Evolutionary conservation across 73 alveolate genomes (phyloP).

Genomic region (Blepharisma japonicum): DNA sequence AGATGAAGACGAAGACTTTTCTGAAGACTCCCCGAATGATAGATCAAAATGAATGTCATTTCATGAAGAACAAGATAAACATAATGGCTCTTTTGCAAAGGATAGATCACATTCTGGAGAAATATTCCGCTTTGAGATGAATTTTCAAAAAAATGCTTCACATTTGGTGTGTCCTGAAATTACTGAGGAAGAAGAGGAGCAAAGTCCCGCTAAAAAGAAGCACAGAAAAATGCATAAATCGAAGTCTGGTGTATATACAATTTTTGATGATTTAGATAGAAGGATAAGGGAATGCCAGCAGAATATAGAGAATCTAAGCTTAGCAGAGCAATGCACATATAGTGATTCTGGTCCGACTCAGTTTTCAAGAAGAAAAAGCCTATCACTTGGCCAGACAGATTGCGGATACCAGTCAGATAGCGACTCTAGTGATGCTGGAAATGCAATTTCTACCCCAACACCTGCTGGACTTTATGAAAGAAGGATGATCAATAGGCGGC

Average conservation of each 20-base stretch:
- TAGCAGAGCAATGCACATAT: neutral
- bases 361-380: neutral
- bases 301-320: neutral
- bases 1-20: neutral
- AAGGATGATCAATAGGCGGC: neutral
- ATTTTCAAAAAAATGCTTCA: neutral
- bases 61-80: neutral
- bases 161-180: neutral
- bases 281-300: neutral
- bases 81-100: neutral
- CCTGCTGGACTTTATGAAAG: neutral
- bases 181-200: neutral
- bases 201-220: neutral
- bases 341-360: neutral
- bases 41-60: neutral
- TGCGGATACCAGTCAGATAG: neutral
- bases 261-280: conserved; percentile 3
- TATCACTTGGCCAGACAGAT: neutral
- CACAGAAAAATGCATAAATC: neutral
- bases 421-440: neutral
- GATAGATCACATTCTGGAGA: neutral
- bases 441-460: neutral
- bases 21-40: neutral
- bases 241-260: neutral
- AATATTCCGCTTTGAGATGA: neutral